A percentile compares a stretch with the other conserved stretches of the same genome.
Conservation (phyloP, 495 filamentous ascomycete species). For the Emericellopsis terricola region DNA sequence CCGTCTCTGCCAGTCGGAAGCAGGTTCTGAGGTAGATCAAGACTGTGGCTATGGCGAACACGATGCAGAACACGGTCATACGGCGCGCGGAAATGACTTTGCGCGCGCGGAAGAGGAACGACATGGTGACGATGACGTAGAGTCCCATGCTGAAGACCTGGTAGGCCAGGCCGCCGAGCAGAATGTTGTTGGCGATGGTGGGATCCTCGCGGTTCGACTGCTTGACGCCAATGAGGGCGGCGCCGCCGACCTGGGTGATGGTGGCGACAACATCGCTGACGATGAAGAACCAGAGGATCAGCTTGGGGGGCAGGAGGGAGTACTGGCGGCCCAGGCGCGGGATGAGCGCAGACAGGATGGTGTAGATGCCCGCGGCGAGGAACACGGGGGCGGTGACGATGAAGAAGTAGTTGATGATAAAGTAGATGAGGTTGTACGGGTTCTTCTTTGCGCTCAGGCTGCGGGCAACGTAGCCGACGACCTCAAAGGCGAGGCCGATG, state of each 20-base stretch:
- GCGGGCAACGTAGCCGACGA: constrained; percentile 25
- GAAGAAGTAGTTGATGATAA: constrained; percentile 40
- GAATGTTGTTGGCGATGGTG: constrained; percentile 27
- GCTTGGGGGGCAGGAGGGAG: constrained; percentile 15
- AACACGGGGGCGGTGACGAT: constrained; percentile 39
- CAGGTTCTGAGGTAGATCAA: constrained; percentile 33
- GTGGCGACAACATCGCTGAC: constrained; percentile 29
- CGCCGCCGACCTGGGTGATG: constrained; percentile 31
- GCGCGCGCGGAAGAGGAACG: constrained; percentile 12
- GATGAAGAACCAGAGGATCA: constrained; percentile 30
- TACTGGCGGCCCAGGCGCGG: constrained; percentile 14
- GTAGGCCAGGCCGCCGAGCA: constrained; percentile 30
- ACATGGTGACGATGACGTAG: constrained; percentile 21
- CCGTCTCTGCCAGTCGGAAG: constrained; percentile 37
- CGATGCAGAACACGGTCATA: constrained; percentile 13
- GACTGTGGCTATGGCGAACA: constrained; percentile 21
- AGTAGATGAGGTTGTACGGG: constrained; percentile 32
- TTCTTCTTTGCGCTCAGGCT: constrained; percentile 19
- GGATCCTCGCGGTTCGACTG: constrained; percentile 22
- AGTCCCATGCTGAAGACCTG: constrained; percentile 30
- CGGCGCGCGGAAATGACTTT: not conserved
- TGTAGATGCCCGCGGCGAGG: constrained; percentile 35
- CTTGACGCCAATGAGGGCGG: constrained; percentile 25
- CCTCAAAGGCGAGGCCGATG: constrained; percentile 20
- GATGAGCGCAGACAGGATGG: constrained; percentile 26